Evolutionary conservation across 2,329 filamentous ascomycete species (phyloP), one percentile per base, ranked within the genome.

Genomic region (Fusarium tanahbumbuense): DNA sequence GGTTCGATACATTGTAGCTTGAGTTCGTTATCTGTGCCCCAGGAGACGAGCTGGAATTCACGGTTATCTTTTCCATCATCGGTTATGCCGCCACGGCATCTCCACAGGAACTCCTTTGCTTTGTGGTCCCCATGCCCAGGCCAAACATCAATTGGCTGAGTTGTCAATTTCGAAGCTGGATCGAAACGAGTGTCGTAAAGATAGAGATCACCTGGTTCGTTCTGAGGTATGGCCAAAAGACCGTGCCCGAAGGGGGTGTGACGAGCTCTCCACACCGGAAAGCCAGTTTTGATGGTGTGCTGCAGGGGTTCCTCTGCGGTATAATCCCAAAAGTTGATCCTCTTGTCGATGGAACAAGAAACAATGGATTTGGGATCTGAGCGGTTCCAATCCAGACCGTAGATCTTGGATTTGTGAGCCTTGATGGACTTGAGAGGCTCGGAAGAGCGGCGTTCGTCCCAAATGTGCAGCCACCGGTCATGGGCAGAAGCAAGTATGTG

Each of bases 281-380:
- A 97, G 4, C 91, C 88, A 2, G 94, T 96, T 49, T 87, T 85
- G 57, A 98, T 94, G 46, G 94, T 87, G 64, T 92, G 89, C 76
- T 95, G 91, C 0, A 92, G 91, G 20, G 85, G 82, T 66, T 92
- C 84, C 7, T 89, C 84, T 20, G 87, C 83, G 57, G 74, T 78
- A 73, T 94, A 93, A 78, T 97, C 92, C 94, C 94, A 98, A 70
- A 97, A 92, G 77, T 97, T 97, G 80, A 98, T 95, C 42, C 91
- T 97, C 77, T 91, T 93, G 77, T 98, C 94, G 50, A 98, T 83
- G 2, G 94, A 97, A 79, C 94, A 98, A 5, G 94, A 98, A 8
- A 93, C 89, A 53, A 98, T 84, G 37, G 89, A 90, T 12, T 88
- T 91, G 3, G 89, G 81, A 49, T 90, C 86, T 15, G 91, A 91